These are phyloP conservation scores for Neonothopanus nambi DNA, from an alignment of 1,284 basidiomycete species.

Conservation along the genomic window DNA sequence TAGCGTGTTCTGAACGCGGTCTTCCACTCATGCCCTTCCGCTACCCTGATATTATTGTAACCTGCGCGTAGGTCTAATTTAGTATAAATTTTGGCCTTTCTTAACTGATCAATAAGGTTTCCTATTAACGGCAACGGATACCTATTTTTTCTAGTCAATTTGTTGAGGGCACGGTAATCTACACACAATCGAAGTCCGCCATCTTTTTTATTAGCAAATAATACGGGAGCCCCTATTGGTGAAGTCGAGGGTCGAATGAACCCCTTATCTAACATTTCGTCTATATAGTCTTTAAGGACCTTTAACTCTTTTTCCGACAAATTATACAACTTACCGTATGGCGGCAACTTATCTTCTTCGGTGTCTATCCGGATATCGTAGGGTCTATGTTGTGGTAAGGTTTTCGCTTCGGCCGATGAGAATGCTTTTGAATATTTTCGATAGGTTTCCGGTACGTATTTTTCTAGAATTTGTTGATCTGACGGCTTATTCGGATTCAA, in stretches of 20 bases:
- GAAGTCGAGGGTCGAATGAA: too few relatives aligned
- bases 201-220: too few relatives aligned
- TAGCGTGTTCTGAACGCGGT: conserved; percentile 5
- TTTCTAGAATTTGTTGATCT: too few relatives aligned
- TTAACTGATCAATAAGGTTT: conserved; percentile 1
- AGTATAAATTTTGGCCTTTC: not conserved
- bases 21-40: conserved; percentile 7
- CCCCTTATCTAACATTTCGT: too few relatives aligned
- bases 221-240: too few relatives aligned
- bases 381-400: not conserved
- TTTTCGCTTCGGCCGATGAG: not conserved
- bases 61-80: conserved; percentile 7
- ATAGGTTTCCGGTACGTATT: not conserved
- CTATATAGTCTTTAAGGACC: too few relatives aligned
- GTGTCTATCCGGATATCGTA: not conserved
- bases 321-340: too few relatives aligned
- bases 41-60: conserved; percentile 4
- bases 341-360: not conserved
- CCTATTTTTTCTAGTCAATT: not conserved
- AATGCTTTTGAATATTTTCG: not conserved
- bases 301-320: too few relatives aligned
- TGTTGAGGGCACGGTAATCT: not conserved
- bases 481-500: too few relatives aligned
- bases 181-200: too few relatives aligned
- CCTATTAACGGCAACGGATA: conserved; percentile 2